A percentile compares a stretch with the other conserved stretches of the same genome.
These are phyloP conservation scores for Alopecurus myosuroides DNA, from an alignment of 176 grass and related monocot species.

Conservation along the genomic window DNA sequence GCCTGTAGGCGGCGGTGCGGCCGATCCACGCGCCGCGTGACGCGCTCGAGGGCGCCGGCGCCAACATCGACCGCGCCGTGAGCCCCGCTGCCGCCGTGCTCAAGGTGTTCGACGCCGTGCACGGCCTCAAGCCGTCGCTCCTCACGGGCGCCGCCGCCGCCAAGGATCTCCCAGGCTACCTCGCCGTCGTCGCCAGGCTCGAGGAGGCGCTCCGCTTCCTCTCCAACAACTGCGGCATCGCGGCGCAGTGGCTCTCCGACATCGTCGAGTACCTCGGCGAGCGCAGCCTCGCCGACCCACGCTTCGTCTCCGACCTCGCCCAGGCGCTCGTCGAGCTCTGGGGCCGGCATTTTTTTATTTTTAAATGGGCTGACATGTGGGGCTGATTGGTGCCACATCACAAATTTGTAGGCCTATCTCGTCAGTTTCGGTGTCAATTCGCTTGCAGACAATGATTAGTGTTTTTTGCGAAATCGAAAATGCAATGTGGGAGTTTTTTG, in stretches of 20 bases:
- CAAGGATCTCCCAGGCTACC: conserved; percentile 45
- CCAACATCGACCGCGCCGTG: conserved; percentile 74
- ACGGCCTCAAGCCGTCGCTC: conserved; percentile 74
- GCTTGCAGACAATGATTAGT: too few species aligned
- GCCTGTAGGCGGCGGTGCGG: conserved; percentile 48
- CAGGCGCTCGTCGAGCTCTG: conserved; percentile 51
- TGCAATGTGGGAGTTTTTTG: too few species aligned
- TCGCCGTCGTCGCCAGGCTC: conserved; percentile 62
- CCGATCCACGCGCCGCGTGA: conserved; percentile 62
- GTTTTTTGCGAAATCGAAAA: too few species aligned
- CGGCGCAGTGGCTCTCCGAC: conserved; percentile 76
- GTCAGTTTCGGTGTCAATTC: too few species aligned
- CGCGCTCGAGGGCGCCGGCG: conserved; percentile 35
- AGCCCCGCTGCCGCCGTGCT: conserved; percentile 72
- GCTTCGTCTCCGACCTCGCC: conserved; percentile 45
- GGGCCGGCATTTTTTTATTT: conserved; percentile 57
- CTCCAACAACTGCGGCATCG: conserved; percentile 69
- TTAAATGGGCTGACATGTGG: too few species aligned
- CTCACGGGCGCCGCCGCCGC: conserved; percentile 20
- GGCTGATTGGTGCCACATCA: too few species aligned
- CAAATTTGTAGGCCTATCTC: too few species aligned
- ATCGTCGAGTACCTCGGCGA: conserved; percentile 66
- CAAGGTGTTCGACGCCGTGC: conserved; percentile 96
- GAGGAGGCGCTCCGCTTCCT: conserved; percentile 82
- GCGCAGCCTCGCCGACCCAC: conserved; percentile 44